Base-by-base conservation (phyloP, 202 grass and related monocot genomes). In the Zizania palustris region DNA sequence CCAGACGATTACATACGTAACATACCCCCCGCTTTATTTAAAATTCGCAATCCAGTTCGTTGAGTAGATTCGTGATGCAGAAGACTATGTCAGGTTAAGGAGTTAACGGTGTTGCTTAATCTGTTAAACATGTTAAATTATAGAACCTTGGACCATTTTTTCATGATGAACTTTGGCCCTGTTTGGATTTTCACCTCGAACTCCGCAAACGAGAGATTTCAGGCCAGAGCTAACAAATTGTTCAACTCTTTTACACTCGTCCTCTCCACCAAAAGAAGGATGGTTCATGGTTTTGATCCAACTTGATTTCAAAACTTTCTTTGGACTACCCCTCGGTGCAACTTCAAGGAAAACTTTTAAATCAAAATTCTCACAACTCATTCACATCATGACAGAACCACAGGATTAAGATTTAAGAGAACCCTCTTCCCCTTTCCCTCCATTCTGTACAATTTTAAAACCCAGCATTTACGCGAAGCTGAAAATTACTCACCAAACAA, bases 361-460 rank as follows among this genome's bases (percentile, higher is more conserved):
- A 7, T 16, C 49, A 15, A 20, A 75, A 39, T 58, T 57, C n/a
- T 45, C 12, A 3, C 3, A 10, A 0, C 59, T 57, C 4, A 1
- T 43, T 53, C 36, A 39, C 66, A 45, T 45, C 8, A 6, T 28
- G 28, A 28, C 18, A 5, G 22, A 65, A 78, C 7, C 22, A 37
- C 18, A 5, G 36, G 2, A 6, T 56, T 56, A n/a, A 45, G 54
- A 56, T 20, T 12, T 15, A 69, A 56, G 54, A 6, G 11, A 56
- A 54, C 62, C 15, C 11, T 83, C 44, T 13, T 1, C 63, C 53
- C 44, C 33, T 42, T 70, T 74, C 20, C 20, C 45, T 70, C 50
- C 63, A 37, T 41, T 79, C 41, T 6, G 58, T 34, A 13, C 44
- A 60, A 40, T 65, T 75, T 64, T 49, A 80, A 37, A 36, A 69